Percentiles rank a stretch among this genome's conserved stretches.
Conservation (phyloP, 2,329 filamentous ascomycete genomes). For the Aspergillus proliferans region DNA sequence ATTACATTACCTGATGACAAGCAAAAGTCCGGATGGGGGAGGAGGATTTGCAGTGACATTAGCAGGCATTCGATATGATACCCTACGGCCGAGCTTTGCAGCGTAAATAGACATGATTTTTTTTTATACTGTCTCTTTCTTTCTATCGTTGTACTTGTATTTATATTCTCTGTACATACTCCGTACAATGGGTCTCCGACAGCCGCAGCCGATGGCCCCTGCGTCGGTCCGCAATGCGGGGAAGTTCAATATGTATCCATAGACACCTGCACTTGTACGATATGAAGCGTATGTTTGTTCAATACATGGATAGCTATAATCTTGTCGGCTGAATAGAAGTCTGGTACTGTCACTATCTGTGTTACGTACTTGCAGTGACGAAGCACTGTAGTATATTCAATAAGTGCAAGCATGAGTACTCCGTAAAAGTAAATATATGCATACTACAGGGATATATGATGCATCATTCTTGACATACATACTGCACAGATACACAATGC, state of each 20-base stretch:
- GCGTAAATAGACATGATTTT: slow-evolving; percentile 5
- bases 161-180: neutral
- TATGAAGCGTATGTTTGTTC: neutral
- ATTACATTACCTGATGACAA: neutral
- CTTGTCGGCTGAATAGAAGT: too few relatives aligned
- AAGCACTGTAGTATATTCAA: too few relatives aligned
- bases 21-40: neutral
- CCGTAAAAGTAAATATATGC: too few relatives aligned
- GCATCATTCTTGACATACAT: too few relatives aligned
- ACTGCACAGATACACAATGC: neutral
- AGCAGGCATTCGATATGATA: slow-evolving; percentile 40
- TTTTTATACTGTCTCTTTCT: neutral
- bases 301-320: too few relatives aligned
- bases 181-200: too few relatives aligned
- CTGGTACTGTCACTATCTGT: too few relatives aligned
- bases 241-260: neutral
- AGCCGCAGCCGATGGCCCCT: neutral
- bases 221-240: neutral
- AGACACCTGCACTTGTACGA: neutral
- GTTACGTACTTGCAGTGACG: too few relatives aligned
- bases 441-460: too few relatives aligned
- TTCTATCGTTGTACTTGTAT: too few relatives aligned
- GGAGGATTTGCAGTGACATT: slow-evolving; percentile 9
- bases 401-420: too few relatives aligned
- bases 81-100: slow-evolving; percentile 34